phyloP scores from a whole-genome alignment of 202 grass and related monocot genomes.

The Musa balbisiana region DNA sequence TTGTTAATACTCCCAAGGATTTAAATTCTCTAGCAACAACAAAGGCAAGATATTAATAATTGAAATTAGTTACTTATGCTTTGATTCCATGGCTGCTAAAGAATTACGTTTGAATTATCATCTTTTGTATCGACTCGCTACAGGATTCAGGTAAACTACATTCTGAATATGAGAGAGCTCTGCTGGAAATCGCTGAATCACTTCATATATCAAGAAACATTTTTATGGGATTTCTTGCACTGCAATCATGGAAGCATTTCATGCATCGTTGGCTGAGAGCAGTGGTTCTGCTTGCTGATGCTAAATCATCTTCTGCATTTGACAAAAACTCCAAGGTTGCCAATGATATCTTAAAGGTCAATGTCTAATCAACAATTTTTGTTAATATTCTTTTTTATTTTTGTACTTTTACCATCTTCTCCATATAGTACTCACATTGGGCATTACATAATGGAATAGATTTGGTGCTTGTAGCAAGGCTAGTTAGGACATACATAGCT shows the following conservation, averaged over 20 bases:
- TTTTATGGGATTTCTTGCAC: conserved; percentile 57
- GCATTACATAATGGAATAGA: not conserved
- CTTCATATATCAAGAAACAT: conserved; percentile 81
- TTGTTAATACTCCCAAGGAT: conserved; percentile 60
- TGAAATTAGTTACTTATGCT: not conserved
- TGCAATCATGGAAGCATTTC: conserved; percentile 96
- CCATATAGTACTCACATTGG: not conserved
- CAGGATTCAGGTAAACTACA: conserved; percentile 71
- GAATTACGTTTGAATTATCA: not conserved
- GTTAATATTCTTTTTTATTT: conserved; percentile 10
- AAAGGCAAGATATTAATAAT: conserved; percentile 41
- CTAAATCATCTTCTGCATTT: conserved; percentile 45
- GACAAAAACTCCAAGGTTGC: conserved; percentile 58
- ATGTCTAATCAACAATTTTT: conserved; percentile 13
- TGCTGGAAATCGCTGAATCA: conserved; percentile 69
- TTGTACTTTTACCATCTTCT: conserved; percentile 10
- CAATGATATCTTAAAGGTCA: conserved; percentile 76
- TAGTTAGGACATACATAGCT: not conserved
- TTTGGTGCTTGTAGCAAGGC: not conserved
- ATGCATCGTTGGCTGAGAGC: conserved; percentile 65
- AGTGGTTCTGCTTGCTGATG: conserved; percentile 38
- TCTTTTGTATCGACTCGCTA: conserved; percentile 22
- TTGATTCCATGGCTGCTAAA: not conserved
- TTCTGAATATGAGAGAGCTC: conserved; percentile 70
- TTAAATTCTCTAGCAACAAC: conserved; percentile 36